Conservation (phyloP, 2,329 filamentous ascomycete genomes). For the Amauroascus niger region DNA sequence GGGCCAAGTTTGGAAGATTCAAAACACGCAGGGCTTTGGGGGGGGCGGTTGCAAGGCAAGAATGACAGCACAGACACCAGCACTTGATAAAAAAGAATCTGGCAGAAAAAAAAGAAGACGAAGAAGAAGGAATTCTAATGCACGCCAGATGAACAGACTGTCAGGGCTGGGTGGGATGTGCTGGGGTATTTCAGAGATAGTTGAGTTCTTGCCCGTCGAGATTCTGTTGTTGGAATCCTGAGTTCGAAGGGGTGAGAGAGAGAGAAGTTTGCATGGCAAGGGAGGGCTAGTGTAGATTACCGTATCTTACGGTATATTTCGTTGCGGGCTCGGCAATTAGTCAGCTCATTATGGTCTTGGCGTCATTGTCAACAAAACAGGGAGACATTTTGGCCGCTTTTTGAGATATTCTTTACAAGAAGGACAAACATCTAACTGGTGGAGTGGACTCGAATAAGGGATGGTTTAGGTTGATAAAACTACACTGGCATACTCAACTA, state of each 20-base stretch:
- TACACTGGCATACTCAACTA: no score
- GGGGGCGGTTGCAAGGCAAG: neutral
- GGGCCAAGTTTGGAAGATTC: constrained; percentile 6
- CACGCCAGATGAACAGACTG: neutral
- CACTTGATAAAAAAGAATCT: neutral
- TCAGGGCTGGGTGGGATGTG: neutral
- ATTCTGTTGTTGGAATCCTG: constrained; percentile 11
- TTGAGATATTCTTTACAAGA: no score
- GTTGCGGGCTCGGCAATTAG: no score
- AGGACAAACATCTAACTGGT: no score
- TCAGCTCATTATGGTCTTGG: neutral
- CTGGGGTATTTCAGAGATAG: no score
- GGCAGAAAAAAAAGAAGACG: neutral
- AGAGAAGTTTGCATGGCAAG: constrained; percentile 8
- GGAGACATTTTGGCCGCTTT: no score
- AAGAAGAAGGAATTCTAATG: no score
- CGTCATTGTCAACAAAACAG: neutral
- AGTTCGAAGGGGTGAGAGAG: no score
- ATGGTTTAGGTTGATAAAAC: no score
- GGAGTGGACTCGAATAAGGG: no score
- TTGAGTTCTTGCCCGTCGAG: constrained; percentile 1
- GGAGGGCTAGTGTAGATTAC: neutral
- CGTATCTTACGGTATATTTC: neutral
- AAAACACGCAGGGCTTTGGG: neutral
- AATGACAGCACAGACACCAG: neutral